Evolutionary conservation across 2,329 filamentous ascomycete genomes (phyloP), one percentile per base, ranked within the genome.

Genomic region (Orbilia blumenaviensis): DNA sequence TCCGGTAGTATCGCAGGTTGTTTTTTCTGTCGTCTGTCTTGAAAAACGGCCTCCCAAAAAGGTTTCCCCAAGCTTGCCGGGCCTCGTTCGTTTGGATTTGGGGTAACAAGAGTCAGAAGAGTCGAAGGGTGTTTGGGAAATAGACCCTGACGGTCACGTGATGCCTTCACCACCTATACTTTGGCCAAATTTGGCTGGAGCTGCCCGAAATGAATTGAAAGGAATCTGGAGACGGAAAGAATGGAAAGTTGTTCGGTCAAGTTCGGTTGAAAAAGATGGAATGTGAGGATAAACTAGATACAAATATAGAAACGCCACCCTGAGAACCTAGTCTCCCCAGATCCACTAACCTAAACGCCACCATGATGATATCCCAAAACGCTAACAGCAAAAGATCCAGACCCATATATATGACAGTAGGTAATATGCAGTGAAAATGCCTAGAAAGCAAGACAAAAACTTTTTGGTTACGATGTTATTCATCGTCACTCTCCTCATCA

Each of bases 141-240:
- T 76, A 64, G 64, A 60, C 64, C 72, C 72, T 66, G 54, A 66
- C 29, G 48, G 56, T 76, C 72, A 76, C 72, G 72, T 76, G 72
- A 76, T 54, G 4, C 21, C 14, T 61, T 64, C 69, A 61, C 69
- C 60, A 66, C 61, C 25, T 74, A 62, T 50, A 48, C 29, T 44
- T n/a, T 34, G 44, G 36, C 7, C 27, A 10, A 44, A 56, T 46
- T 21, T 41, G 60, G 42, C 16, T 52, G 25, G 60, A 66, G 41
- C 68, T 69, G 44, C 66, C 66, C 12, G 23, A 66, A 66, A 44
- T 42, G 62, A 41, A 27, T 12, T 2, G 9, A 5, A 54, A 5
- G 16, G 34, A 12, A 6, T 7, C 16, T 32, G 18, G 27, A 29
- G n/a, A 34, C 8, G 48, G 48, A 54, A 36, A 38, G 32, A 56